Base-by-base conservation (phyloP, 2,329 filamentous ascomycete genomes). In the Penicillium rolfsii region DNA sequence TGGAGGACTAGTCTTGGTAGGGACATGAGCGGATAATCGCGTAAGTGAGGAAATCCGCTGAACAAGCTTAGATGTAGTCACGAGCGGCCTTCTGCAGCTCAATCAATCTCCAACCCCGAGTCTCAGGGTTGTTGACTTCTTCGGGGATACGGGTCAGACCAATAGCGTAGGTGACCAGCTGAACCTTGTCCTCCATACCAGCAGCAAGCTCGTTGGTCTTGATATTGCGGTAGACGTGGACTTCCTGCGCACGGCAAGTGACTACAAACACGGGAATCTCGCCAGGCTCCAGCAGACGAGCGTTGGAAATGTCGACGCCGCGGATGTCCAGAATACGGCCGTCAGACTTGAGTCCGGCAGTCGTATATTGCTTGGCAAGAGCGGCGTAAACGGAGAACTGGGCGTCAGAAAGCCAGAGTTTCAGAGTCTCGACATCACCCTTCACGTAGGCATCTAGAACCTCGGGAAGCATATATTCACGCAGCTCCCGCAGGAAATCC, bases 161-260 rank as follows among this genome's bases (percentile, higher is more conserved):
- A 69, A 99, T 98, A 65, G 94, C 95, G 74, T 99, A 99, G 2
- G 95, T 98, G 68, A 99, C 95, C 69, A 97, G 88, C 80, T 99
- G 95, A 26, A 99, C 95, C 81, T 93, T 96, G 80, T 99, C 95
- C 79, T 99, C 95, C 93, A 97, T 98, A 46, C 95, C 95, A 12
- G 94, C 94, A 3, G 94, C 93, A 52, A 99, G 86, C 77, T 97
- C 84, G 65, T 89, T 89, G 0, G 89, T 89, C 84, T 99, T 98
- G 60, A 89, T 88, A 67, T 98, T 96, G 64, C 91, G 87, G 82
- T 97, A 99, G 16, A 98, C 93, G 74, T 99, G 95, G 11, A 99
- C 93, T 79, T 99, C 95, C 76, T 99, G 95, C 11, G 95, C 97
- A 66, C 95, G 86, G 81, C 93, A 97, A 63, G 93, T 97, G 68